Evolutionary conservation across 345 rosid species (phyloP).

Genomic region (Salix viminalis): DNA sequence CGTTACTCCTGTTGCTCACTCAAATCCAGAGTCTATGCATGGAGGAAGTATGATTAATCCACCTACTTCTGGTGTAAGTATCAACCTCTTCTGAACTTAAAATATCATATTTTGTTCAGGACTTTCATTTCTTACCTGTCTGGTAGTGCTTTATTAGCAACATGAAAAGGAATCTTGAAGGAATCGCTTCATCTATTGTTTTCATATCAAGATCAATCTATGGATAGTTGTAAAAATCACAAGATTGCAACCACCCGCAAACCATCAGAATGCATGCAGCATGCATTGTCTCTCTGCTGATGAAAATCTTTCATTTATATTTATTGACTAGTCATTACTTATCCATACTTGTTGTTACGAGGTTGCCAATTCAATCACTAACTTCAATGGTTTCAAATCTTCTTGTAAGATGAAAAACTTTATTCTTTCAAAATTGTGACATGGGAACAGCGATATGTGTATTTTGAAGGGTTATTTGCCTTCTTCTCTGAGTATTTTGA

Average conservation of each 20-base stretch:
- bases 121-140: neutral
- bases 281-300: neutral
- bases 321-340: neutral
- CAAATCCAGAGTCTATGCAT: conserved; percentile 90
- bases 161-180: neutral
- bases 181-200: neutral
- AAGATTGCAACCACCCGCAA: neutral
- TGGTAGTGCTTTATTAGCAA: neutral
- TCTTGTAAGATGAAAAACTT: neutral
- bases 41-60: conserved; percentile 46
- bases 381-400: neutral
- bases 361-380: neutral
- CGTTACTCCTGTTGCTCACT: conserved; percentile 58
- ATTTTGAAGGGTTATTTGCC: neutral
- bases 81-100: neutral
- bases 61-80: conserved; percentile 43
- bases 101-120: neutral
- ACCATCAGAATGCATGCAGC: neutral
- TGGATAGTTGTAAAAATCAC: neutral
- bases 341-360: neutral
- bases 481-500: neutral
- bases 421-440: neutral
- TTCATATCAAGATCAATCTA: neutral
- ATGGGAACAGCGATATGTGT: neutral
- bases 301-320: neutral